Base-by-base conservation (phyloP, 2,329 filamentous ascomycete species). In the Endothia cerciana region DNA sequence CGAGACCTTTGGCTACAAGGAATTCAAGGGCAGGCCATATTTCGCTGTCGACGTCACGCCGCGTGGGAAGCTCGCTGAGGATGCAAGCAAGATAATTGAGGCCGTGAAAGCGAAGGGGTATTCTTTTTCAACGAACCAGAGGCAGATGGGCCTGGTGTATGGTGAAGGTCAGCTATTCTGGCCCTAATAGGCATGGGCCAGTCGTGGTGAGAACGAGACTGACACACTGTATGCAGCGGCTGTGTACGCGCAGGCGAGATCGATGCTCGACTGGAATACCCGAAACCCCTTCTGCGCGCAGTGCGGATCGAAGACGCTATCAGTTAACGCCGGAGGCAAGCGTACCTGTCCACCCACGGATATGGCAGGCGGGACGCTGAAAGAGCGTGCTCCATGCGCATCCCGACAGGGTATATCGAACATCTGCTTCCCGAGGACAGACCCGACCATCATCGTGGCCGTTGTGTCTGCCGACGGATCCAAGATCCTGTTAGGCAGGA, bases 401-500 rank as follows among this genome's bases (percentile, higher is more conserved):
- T 96, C 94, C 0, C 87, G 95, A 63, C 90, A 88, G 47, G 93
- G 92, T 33, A 81, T 99, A 56, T 97, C 93, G 40, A 99, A 99
- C 78, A 84, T 97, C 62, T 90, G 86, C 74, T 98, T 97, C 82
- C 94, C 94, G 2, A 88, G 94, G 60, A 97, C 94, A 1, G 94
- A 97, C 73, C 93, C 94, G 0, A 97, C 93, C 36, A 93, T 98
- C 76, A 99, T 99, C 79, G 94, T 96, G 80, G 94, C 94, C 0
- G 90, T 97, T 13, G 87, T 98, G 40, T 96, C 91, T 62, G 83
- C 89, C 60, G 92, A 96, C 71, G 91, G 91, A 60, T 85, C 89
- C 70, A 87, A 88, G 68, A 80, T 97, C 47, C 86, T 99, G 8
- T 89, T 99, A 0, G 95, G 95, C 45, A 89, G 95, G 17, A 88